Evolutionary conservation across 176 grass and related monocot species (phyloP).

Genomic region (Cenchrus fungigraminus): DNA sequence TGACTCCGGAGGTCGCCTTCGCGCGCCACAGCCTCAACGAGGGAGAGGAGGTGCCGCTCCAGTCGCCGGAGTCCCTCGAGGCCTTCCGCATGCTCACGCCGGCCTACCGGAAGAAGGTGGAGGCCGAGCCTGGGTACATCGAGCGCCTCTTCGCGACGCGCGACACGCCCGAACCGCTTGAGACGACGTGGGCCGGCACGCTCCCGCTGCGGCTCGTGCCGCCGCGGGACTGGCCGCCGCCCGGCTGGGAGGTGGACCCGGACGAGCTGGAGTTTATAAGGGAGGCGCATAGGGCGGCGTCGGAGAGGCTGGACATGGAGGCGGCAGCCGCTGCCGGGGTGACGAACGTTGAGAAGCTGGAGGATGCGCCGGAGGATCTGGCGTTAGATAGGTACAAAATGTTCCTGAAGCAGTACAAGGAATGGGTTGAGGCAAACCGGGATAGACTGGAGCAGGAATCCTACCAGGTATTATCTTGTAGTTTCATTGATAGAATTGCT

Average conservation of each 20-base stretch:
- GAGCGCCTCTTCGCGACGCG: constrained; percentile 73
- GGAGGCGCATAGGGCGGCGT: constrained; percentile 69
- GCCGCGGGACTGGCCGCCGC: constrained; percentile 91
- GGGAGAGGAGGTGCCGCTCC: constrained; percentile 92
- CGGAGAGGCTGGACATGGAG: constrained; percentile 78
- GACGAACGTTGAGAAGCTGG: constrained; percentile 57
- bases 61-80: constrained; percentile 78
- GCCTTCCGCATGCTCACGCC: constrained; percentile 92
- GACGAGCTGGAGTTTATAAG: constrained; percentile 88
- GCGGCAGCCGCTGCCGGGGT: constrained; percentile 44
- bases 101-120: constrained; percentile 83
- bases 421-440: constrained; percentile 87
- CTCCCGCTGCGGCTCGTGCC: constrained; percentile 73
- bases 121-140: constrained; percentile 74
- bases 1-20: constrained; percentile 85
- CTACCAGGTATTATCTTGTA: constrained; percentile 65
- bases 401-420: constrained; percentile 94
- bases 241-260: constrained; percentile 80
- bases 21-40: constrained; percentile 86
- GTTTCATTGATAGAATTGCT: neutral
- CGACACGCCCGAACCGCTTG: constrained; percentile 77
- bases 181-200: constrained; percentile 74
- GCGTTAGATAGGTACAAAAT: constrained; percentile 75
- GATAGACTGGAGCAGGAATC: constrained; percentile 80
- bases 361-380: constrained; percentile 56